A percentile compares a stretch with the other conserved stretches of the same genome.
Evolutionary conservation across 2,329 filamentous ascomycete species (phyloP).

Genomic region (Leptographium wingfieldii): DNA sequence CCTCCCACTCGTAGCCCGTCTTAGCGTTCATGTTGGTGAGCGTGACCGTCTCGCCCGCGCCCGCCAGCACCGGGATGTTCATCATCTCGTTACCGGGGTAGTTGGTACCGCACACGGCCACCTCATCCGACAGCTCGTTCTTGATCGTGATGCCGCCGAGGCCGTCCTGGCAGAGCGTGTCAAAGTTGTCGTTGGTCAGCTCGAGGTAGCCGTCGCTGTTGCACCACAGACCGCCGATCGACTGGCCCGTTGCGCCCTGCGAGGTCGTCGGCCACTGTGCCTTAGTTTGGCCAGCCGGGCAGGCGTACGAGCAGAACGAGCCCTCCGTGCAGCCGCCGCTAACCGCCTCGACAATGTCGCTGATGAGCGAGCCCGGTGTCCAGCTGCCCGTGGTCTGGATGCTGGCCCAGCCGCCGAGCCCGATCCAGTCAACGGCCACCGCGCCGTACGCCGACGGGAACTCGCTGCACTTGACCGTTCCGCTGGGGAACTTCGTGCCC

Average conservation of each 20-base stretch:
- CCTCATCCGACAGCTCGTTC: conserved; percentile 57
- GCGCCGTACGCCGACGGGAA: conserved; percentile 81
- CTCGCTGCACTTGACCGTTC: conserved; percentile 52
- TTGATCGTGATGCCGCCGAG: conserved; percentile 56
- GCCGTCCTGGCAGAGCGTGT: conserved; percentile 64
- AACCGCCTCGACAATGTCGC: conserved; percentile 51
- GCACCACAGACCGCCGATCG: conserved; percentile 79
- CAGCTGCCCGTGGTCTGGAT: conserved; percentile 51
- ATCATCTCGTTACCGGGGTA: conserved; percentile 89
- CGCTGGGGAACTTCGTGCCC: conserved; percentile 60
- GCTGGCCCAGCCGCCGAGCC: conserved; percentile 64
- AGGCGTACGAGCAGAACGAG: conserved; percentile 82
- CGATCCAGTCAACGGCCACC: conserved; percentile 54
- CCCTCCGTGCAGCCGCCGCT: conserved; percentile 48
- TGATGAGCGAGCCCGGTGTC: conserved; percentile 40
- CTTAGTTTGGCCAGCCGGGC: conserved; percentile 85
- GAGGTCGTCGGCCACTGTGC: conserved; percentile 64
- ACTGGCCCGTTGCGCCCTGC: conserved; percentile 72
- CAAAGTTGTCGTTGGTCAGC: conserved; percentile 55
- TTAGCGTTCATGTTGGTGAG: conserved; percentile 65
- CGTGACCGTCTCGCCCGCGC: conserved; percentile 42
- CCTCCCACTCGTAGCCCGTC: conserved; percentile 68
- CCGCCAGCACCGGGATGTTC: conserved; percentile 60
- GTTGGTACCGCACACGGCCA: conserved; percentile 83
- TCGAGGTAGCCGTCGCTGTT: conserved; percentile 58